These are phyloP conservation scores for Heliosperma pusillum DNA, from an alignment of 148 eudicot genomes.

Conservation along the genomic window DNA sequence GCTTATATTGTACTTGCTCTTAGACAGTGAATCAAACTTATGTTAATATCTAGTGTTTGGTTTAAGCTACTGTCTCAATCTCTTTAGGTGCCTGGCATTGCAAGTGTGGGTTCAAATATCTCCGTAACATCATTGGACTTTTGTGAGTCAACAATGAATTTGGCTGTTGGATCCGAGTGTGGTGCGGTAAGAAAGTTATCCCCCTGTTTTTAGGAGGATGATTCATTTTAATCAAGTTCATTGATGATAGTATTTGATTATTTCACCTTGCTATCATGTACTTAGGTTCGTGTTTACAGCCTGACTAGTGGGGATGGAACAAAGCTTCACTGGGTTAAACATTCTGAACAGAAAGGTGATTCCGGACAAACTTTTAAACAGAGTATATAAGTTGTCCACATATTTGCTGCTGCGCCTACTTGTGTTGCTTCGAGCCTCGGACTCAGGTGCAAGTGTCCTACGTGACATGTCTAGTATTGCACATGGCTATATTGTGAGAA, in stretches of 20 bases:
- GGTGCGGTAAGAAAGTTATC: slow-evolving; percentile 54
- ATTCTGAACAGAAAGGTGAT: slow-evolving; percentile 51
- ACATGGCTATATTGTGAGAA: neutral
- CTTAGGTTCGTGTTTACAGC: slow-evolving; percentile 52
- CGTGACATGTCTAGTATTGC: neutral
- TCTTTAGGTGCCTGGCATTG: slow-evolving; percentile 49
- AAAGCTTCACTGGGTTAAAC: slow-evolving; percentile 47
- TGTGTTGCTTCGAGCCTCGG: neutral
- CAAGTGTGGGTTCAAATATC: slow-evolving; percentile 38
- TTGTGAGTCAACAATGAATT: slow-evolving; percentile 43
- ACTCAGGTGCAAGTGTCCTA: neutral
- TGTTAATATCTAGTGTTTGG: neutral
- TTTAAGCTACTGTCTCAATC: slow-evolving; percentile 11
- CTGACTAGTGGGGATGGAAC: slow-evolving; percentile 35
- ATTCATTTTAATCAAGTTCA: neutral
- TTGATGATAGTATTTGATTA: slow-evolving; percentile 6
- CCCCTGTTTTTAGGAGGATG: neutral
- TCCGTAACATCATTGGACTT: slow-evolving; percentile 52
- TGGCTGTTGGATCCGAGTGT: slow-evolving; percentile 68
- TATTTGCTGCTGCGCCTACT: neutral
- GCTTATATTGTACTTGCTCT: neutral
- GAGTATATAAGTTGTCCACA: neutral
- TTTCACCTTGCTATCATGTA: slow-evolving; percentile 25
- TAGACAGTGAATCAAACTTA: neutral
- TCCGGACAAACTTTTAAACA: neutral